Evolutionary conservation across 2,329 filamentous ascomycete genomes (phyloP).

Genomic region (Gaeumannomyces tritici): DNA sequence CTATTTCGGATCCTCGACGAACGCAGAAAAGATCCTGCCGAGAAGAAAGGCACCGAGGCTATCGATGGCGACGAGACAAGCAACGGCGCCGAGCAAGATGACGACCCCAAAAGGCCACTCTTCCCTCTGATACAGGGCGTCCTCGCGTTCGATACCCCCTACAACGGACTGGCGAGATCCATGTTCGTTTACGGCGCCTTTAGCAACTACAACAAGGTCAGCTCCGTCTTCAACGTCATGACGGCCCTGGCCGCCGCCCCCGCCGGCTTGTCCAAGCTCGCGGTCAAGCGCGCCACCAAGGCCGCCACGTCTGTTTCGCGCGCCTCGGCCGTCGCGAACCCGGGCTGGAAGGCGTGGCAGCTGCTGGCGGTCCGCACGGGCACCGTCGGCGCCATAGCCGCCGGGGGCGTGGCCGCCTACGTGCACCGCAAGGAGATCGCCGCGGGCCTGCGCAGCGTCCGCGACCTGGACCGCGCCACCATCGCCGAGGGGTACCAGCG

Average conservation of each 20-base stretch:
- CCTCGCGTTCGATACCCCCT: slow-evolving; percentile 79
- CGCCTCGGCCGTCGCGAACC: slow-evolving; percentile 13
- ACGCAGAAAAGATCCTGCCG: slow-evolving; percentile 23
- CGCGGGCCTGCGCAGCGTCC: slow-evolving; percentile 33
- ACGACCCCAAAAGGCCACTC: slow-evolving; percentile 26
- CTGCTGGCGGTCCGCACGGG: slow-evolving; percentile 69
- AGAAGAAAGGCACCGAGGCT: background rate
- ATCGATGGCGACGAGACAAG: background rate
- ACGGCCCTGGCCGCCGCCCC: slow-evolving; percentile 42
- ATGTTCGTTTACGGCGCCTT: slow-evolving; percentile 54
- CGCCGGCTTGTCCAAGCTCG: slow-evolving; percentile 28
- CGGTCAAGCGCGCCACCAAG: slow-evolving; percentile 17
- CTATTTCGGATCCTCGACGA: slow-evolving; percentile 65
- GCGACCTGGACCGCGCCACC: slow-evolving; percentile 36
- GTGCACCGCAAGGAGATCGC: slow-evolving; percentile 63
- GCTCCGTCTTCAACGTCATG: slow-evolving; percentile 47
- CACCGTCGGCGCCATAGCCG: slow-evolving; percentile 70
- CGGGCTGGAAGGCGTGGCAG: slow-evolving; percentile 46
- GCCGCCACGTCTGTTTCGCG: slow-evolving; percentile 15
- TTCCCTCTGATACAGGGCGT: slow-evolving; percentile 77
- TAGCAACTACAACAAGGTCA: slow-evolving; percentile 49
- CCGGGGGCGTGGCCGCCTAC: slow-evolving; percentile 74
- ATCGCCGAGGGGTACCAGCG: slow-evolving; percentile 38
- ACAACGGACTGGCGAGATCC: slow-evolving; percentile 52
- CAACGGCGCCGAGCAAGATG: background rate